Conservation (phyloP, 2,329 filamentous ascomycete species). For the Calycina marina region DNA sequence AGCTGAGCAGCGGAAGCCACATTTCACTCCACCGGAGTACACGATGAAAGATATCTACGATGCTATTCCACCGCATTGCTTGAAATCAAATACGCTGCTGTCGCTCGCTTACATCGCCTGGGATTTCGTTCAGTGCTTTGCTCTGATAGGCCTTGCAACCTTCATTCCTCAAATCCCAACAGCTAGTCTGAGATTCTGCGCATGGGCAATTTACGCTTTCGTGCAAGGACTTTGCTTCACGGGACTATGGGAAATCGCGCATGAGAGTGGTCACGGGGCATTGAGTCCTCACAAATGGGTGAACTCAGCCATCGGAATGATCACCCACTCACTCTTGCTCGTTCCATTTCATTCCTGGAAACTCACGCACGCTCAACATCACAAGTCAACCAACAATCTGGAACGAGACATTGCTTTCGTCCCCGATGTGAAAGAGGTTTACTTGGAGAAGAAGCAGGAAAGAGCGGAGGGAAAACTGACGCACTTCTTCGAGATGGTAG, state of each 20-base stretch:
- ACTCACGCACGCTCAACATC: conserved; percentile 53
- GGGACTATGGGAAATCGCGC: conserved; percentile 56
- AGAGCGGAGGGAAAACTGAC: conserved; percentile 3
- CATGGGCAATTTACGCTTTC: conserved; percentile 47
- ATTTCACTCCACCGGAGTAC: conserved; percentile 18
- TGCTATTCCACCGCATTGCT: conserved; percentile 47
- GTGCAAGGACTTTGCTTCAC: conserved; percentile 51
- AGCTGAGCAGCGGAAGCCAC: too few species aligned
- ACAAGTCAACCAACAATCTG: conserved; percentile 52
- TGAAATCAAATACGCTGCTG: conserved; percentile 35
- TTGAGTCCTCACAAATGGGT: conserved; percentile 41
- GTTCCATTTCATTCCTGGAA: conserved; percentile 62
- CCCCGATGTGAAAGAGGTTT: conserved; percentile 28
- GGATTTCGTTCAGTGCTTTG: conserved; percentile 34
- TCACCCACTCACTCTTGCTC: conserved; percentile 48
- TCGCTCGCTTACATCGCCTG: conserved; percentile 42
- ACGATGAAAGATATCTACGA: conserved; percentile 22
- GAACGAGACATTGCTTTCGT: conserved; percentile 53
- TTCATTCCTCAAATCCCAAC: conserved; percentile 37
- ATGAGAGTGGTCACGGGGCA: conserved; percentile 57
- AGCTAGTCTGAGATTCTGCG: conserved; percentile 27
- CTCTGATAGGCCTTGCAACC: conserved; percentile 35
- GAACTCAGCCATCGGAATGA: conserved; percentile 49
- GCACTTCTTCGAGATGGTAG: conserved; percentile 29
- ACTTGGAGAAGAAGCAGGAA: conserved; percentile 6